Evolutionary conservation across 2,329 filamentous ascomycete genomes (phyloP), one percentile per base, ranked within the genome.

Genomic region (Trichoderma koningii): DNA sequence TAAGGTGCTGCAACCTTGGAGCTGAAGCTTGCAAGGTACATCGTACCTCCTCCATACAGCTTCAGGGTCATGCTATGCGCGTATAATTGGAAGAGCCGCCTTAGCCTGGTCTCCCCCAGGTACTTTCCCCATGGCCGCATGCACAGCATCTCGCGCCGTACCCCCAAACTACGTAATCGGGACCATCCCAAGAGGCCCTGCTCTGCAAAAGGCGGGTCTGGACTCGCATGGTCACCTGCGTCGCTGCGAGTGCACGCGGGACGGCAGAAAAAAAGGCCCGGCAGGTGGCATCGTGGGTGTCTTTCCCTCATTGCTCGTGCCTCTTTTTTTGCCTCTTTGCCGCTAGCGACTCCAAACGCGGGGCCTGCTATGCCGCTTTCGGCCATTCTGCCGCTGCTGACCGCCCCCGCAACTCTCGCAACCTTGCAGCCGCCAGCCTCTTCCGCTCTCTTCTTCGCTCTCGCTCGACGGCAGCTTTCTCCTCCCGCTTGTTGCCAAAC

Each of bases 331-430:
- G 55, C 55, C 55, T 59, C 55, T 59, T 59, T 59, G 55, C 55
- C 55, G 55, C 55, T 59, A 59, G 14, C 34, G 5, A 42, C 26
- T 28, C 41, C 17, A 57, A 64, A 64, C 59, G 64, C 59, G 64
- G 64, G 64, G 64, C 59, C 57, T 42, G 23, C 65, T 66, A 66
- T 26, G 17, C 62, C 19, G 3, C 15, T 28, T 56, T 44, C 47
- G 55, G 55, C 28, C 17, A 55, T 73, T 73, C 69, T 74, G 72
- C 72, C 72, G 60, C 63, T n/a, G n/a, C 30, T 69, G 65, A 55
- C 72, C 72, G 72, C 69, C 71, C 69, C 41, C 48, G 34, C 34
- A 38, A 3, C 34, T 30, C 34, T 38, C 34, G 38, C 55, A 52
- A 45, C 41, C 34, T 47, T 48, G 53, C 64, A 51, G 47, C 53